Evolutionary conservation across 108 stramenopile species (phyloP).

Genomic region (Seminavis robusta): DNA sequence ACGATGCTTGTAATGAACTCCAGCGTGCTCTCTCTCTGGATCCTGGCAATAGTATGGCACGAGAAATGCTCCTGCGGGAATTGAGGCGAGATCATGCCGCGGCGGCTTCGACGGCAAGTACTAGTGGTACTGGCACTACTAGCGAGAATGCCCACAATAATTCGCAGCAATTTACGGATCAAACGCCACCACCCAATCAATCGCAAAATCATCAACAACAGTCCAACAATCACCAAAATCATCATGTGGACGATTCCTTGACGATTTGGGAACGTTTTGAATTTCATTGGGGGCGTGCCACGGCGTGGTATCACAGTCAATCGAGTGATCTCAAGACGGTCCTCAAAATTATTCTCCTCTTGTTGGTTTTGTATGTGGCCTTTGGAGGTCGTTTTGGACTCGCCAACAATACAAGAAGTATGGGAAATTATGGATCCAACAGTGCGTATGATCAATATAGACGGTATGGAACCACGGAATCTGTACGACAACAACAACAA

Average conservation of each 20-base stretch:
- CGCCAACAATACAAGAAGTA: not conserved
- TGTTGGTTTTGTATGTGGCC: constrained; percentile 64
- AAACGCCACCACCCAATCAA: not conserved
- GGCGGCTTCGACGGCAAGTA: not conserved
- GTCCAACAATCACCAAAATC: not conserved
- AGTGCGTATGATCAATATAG: constrained; percentile 65
- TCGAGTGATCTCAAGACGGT: constrained; percentile 56
- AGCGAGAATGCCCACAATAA: not conserved
- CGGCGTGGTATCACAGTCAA: constrained; percentile 49
- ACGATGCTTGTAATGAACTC: constrained; percentile 79
- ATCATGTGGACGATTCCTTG: constrained; percentile 25
- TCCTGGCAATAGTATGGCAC: constrained; percentile 48
- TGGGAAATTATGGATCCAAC: constrained; percentile 54
- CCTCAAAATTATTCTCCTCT: constrained; percentile 40
- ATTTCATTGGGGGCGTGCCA: constrained; percentile 20
- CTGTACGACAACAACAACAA: constrained; percentile 8
- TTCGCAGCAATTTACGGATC: not conserved
- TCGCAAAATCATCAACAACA: constrained; percentile 6
- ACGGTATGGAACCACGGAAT: too few relatives aligned
- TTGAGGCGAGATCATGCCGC: constrained; percentile 34
- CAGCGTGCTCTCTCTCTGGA: constrained; percentile 69
- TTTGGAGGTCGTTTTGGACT: constrained; percentile 83
- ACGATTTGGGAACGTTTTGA: constrained; percentile 37
- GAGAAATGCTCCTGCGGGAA: constrained; percentile 67
- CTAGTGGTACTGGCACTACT: not conserved